Evolutionary conservation across 2,329 filamentous ascomycete species (phyloP).

Genomic region (Chrysosporium queenslandicum): DNA sequence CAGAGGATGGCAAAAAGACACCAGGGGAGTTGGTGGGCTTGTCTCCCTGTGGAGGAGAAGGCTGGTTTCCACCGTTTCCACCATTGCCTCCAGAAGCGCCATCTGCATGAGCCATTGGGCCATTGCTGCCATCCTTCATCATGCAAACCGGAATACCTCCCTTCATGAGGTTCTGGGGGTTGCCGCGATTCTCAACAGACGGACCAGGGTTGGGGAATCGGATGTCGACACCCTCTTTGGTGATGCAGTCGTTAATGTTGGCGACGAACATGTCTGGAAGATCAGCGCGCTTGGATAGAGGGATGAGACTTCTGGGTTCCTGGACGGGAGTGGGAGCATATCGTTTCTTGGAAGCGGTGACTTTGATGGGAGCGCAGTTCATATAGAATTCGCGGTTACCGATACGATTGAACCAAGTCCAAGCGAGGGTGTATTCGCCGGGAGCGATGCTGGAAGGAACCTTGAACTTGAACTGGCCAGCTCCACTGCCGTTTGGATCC

Average conservation of each 20-base stretch:
- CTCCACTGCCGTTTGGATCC: slow-evolving; percentile 36
- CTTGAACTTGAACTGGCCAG: slow-evolving; percentile 56
- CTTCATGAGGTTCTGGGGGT: slow-evolving; percentile 29
- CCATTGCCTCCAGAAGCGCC: slow-evolving; percentile 23
- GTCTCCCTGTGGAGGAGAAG: neutral
- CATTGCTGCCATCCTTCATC: slow-evolving; percentile 22
- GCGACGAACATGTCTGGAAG: slow-evolving; percentile 69
- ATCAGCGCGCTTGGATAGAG: slow-evolving; percentile 44
- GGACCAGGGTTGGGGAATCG: slow-evolving; percentile 59
- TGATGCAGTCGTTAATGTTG: slow-evolving; percentile 56
- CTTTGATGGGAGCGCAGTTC: slow-evolving; percentile 73
- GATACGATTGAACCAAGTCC: slow-evolving; percentile 89
- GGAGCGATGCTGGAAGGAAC: slow-evolving; percentile 62
- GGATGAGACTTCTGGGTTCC: slow-evolving; percentile 16
- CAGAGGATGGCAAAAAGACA: slow-evolving; percentile 11
- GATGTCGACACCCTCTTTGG: slow-evolving; percentile 47
- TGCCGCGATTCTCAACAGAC: slow-evolving; percentile 44
- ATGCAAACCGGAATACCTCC: slow-evolving; percentile 24
- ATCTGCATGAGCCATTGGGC: slow-evolving; percentile 24
- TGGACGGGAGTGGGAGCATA: slow-evolving; percentile 21
- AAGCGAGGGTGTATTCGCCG: slow-evolving; percentile 72
- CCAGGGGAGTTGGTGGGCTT: slow-evolving; percentile 4
- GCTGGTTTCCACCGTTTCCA: slow-evolving; percentile 13
- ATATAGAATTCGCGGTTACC: slow-evolving; percentile 97
- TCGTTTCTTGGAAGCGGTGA: slow-evolving; percentile 43